Evolutionary conservation across 2,329 filamentous ascomycete genomes (phyloP).

Genomic region (Hypoxylon sp.): DNA sequence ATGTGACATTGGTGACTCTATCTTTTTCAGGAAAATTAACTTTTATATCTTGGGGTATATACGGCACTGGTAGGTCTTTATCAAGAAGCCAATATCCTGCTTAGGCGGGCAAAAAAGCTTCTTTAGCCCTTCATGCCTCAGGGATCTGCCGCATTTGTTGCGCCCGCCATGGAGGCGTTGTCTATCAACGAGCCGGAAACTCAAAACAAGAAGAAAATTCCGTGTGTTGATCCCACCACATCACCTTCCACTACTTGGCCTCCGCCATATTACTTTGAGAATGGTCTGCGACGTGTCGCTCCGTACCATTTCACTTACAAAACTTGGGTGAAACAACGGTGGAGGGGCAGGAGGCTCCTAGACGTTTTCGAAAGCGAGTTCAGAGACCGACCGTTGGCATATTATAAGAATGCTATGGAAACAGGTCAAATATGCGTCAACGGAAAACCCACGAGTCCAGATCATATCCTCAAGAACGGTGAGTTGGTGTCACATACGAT

Average conservation of each 20-base stretch:
- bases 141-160: constrained; percentile 23
- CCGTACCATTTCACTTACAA: constrained; percentile 97
- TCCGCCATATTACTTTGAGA: constrained; percentile 85
- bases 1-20: neutral
- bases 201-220: constrained; percentile 34
- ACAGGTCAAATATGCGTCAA: constrained; percentile 85
- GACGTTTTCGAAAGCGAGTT: constrained; percentile 95
- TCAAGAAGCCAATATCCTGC: neutral
- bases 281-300: constrained; percentile 83
- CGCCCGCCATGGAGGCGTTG: constrained; percentile 39
- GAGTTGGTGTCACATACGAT: constrained; percentile 93
- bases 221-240: constrained; percentile 51
- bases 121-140: constrained; percentile 44
- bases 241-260: constrained; percentile 63
- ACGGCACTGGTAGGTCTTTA: neutral
- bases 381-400: constrained; percentile 85
- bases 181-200: constrained; percentile 28
- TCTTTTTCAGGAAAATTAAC: neutral
- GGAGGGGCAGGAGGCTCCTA: constrained; percentile 84
- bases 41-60: neutral
- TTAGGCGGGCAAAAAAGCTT: neutral
- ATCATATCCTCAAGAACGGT: constrained; percentile 86
- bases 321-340: constrained; percentile 93
- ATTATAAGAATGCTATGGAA: constrained; percentile 90
- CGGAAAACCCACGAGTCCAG: constrained; percentile 76